These are phyloP conservation scores for Neurospora sp. DNA, from an alignment of 2,329 filamentous ascomycete genomes.

Conservation along the genomic window DNA sequence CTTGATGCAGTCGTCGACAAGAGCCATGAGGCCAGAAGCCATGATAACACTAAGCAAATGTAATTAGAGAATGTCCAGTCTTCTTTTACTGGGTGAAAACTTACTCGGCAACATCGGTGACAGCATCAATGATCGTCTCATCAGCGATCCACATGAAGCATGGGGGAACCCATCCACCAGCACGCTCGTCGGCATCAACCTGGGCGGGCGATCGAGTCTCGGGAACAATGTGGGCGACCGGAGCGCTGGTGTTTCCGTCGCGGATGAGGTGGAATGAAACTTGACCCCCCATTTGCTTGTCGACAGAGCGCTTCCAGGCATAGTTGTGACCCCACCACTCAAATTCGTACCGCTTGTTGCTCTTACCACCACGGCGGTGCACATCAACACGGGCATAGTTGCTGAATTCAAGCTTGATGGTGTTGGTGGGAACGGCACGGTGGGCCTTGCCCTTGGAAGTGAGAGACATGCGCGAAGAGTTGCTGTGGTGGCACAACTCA, in stretches of 20 bases:
- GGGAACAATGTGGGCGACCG: slow-evolving; percentile 77
- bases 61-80: slow-evolving; percentile 15
- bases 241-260: slow-evolving; percentile 46
- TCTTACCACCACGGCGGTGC: slow-evolving; percentile 54
- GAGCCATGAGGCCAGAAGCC: slow-evolving; percentile 75
- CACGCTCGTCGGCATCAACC: slow-evolving; percentile 58
- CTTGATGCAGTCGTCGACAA: slow-evolving; percentile 88
- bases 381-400: slow-evolving; percentile 93
- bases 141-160: slow-evolving; percentile 89
- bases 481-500: slow-evolving; percentile 19
- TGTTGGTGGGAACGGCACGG: slow-evolving; percentile 53
- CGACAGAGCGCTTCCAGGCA: slow-evolving; percentile 66
- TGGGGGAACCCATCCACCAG: slow-evolving; percentile 83
- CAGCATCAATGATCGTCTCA: slow-evolving; percentile 52
- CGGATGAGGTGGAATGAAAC: slow-evolving; percentile 74
- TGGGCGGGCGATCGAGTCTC: slow-evolving; percentile 65
- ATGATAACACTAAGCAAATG: slow-evolving; percentile 60
- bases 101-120: slow-evolving; percentile 81
- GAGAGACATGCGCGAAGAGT: slow-evolving; percentile 21
- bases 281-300: slow-evolving; percentile 52
- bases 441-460: slow-evolving; percentile 21
- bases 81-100: slow-evolving; percentile 21
- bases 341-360: slow-evolving; percentile 74
- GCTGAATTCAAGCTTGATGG: slow-evolving; percentile 84
- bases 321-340: slow-evolving; percentile 89